Base-by-base conservation (phyloP, 1,284 basidiomycete genomes). In the Veloboletus limbatus region DNA sequence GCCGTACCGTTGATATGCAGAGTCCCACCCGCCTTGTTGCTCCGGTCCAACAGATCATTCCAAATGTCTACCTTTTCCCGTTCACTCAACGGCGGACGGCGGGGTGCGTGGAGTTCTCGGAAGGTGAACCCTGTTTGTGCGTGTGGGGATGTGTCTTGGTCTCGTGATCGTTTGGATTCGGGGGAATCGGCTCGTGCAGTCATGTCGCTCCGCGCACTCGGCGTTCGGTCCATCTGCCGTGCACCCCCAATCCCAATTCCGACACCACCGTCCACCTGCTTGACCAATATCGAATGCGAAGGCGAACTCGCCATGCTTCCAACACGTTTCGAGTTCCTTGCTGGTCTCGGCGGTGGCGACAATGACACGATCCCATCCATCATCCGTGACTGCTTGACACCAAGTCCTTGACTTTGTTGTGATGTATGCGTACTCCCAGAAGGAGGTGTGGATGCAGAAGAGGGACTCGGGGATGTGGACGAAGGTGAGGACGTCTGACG, bases 41-140 rank as follows among this genome's bases (percentile, higher is more conserved):
- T 86, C 53, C 74, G 70, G 59, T 77, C 73, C 48, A 88, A 64
- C 47, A 88, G 57, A 48, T 81, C 81, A 50, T 85, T 74, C 85
- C 85, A 88, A 54, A 76, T 77, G 8, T 76, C 78, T 8, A 76
- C 73, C 67, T 88, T 88, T 68, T 88, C 82, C 57, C 75, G 65
- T 57, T 86, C 82, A 25, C 77, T 78, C 60, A 81, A 63, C 30
- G 59, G 66, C 13, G 62, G 58, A 38, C 62, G 57, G 32, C 64
- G 66, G 17, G 64, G 63, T 50, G 34, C 51, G 8, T 58, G 57
- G 35, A 81, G 54, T 52, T 78, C 73, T n/a, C 79, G 74, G 65
- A 81, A 82, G 31, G 66, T 76, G 43, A 75, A 46, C 20, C 68
- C 64, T 16, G 66, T 66, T 4, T 57, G 64, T 11, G 52, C 42